Evolutionary conservation across 768 basidiomycete genomes (phyloP).

Genomic region (Clitopilus hobsonii): DNA sequence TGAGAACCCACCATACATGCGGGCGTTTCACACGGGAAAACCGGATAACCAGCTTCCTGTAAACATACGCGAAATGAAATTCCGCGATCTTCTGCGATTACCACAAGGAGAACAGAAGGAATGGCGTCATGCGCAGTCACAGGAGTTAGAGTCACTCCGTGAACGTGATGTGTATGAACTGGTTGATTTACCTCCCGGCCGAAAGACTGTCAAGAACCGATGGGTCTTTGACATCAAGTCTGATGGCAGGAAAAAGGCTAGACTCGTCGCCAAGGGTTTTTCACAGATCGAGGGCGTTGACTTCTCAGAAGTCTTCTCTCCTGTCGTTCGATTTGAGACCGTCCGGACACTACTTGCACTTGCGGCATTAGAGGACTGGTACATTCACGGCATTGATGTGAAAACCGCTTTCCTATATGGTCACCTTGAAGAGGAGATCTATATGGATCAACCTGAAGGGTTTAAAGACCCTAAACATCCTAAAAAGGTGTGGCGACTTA

Average conservation of each 20-base stretch:
- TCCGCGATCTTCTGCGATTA: background rate
- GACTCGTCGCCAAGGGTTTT: conserved; percentile 35
- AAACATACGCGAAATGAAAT: background rate
- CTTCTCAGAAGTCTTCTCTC: conserved; percentile 28
- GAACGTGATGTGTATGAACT: conserved; percentile 2
- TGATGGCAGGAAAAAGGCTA: conserved; percentile 14
- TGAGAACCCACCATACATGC: background rate
- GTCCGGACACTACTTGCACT: conserved; percentile 19
- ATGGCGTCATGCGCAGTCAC: background rate
- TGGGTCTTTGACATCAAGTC: conserved; percentile 6
- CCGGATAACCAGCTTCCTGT: background rate
- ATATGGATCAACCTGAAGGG: conserved; percentile 12
- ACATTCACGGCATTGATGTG: conserved; percentile 12
- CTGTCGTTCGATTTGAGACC: conserved; percentile 17
- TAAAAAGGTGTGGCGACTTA: conserved; percentile 7
- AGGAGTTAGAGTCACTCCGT: conserved; percentile 3
- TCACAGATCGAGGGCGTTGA: conserved; percentile 29
- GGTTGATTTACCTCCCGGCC: conserved; percentile 5
- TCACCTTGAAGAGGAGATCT: conserved; percentile 8
- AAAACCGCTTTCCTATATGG: conserved; percentile 18
- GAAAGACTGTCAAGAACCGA: conserved; percentile 4
- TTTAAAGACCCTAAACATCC: conserved; percentile 1
- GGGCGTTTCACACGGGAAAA: background rate
- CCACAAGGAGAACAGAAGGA: background rate
- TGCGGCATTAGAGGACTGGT: conserved; percentile 10